Conservation (phyloP, 257 asterid species). For the Solanum peruvianum region DNA sequence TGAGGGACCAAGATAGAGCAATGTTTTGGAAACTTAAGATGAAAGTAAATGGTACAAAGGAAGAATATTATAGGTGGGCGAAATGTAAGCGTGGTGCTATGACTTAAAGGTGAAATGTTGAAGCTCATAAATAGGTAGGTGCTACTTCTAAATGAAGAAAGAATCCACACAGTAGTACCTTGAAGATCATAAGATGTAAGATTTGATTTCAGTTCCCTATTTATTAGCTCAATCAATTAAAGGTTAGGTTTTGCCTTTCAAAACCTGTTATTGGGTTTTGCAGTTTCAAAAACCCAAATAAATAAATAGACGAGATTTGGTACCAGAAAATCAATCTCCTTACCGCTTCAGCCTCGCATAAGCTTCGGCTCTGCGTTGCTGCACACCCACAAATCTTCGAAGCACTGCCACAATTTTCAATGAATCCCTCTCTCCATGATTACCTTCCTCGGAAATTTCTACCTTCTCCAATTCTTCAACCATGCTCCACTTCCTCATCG, state of each 20-base stretch:
- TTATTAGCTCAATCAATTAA: neutral
- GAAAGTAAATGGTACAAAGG: neutral
- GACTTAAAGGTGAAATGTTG: neutral
- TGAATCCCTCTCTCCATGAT: neutral
- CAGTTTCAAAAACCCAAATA: neutral
- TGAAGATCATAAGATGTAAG: neutral
- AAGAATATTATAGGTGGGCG: neutral
- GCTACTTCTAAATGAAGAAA: neutral
- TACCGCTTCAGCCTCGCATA: slow-evolving; percentile 82
- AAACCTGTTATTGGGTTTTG: neutral
- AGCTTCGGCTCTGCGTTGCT: slow-evolving; percentile 83
- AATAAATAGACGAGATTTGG: neutral
- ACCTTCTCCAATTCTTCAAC: slow-evolving; percentile 69
- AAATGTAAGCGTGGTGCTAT: neutral
- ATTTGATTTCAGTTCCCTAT: neutral
- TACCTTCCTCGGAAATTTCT: slow-evolving; percentile 15
- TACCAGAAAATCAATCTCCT: neutral
- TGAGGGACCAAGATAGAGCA: neutral
- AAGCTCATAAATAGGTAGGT: neutral
- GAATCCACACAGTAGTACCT: neutral
- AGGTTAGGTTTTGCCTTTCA: neutral
- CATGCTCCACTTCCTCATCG: neutral
- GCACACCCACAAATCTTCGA: slow-evolving; percentile 61
- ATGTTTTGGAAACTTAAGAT: neutral
- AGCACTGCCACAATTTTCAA: slow-evolving; percentile 30